Conservation (phyloP, 2,329 filamentous ascomycete genomes). For the Hypoxylon sp. region DNA sequence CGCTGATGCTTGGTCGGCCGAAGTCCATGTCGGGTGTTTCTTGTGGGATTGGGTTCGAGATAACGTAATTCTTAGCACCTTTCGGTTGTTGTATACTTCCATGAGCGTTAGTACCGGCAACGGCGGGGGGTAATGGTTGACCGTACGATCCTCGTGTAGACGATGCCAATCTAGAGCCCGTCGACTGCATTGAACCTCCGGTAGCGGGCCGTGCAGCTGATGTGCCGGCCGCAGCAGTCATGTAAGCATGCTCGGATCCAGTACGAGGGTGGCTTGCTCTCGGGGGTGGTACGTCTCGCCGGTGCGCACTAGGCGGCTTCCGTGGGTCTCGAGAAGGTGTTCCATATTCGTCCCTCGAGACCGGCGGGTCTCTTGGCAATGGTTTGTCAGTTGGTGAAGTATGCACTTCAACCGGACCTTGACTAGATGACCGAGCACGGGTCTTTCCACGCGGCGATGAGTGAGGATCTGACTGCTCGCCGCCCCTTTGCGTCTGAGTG, state of each 20-base stretch:
- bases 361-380: slow-evolving; percentile 70
- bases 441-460: slow-evolving; percentile 57
- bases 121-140: slow-evolving; percentile 87
- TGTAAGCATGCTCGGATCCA: slow-evolving; percentile 68
- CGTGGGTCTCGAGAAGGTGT: slow-evolving; percentile 54
- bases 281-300: slow-evolving; percentile 62
- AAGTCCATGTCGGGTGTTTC: slow-evolving; percentile 65
- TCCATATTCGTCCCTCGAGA: slow-evolving; percentile 60
- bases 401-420: slow-evolving; percentile 65
- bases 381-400: slow-evolving; percentile 68
- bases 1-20: slow-evolving; percentile 73
- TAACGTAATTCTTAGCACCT: slow-evolving; percentile 76
- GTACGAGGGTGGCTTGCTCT: slow-evolving; percentile 66
- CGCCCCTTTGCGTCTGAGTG: slow-evolving; percentile 85
- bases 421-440: slow-evolving; percentile 68
- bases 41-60: slow-evolving; percentile 76
- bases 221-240: slow-evolving; percentile 61
- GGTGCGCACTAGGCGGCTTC: slow-evolving; percentile 66
- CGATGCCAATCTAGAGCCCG: slow-evolving; percentile 76
- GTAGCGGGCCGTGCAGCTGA: slow-evolving; percentile 78
- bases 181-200: slow-evolving; percentile 89
- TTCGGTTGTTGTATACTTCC: slow-evolving; percentile 88
- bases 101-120: slow-evolving; percentile 90
- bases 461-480: slow-evolving; percentile 53
- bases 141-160: slow-evolving; percentile 81